Evolutionary conservation across 1,139 yeast genomes (phyloP), one percentile per base, ranked within the genome.

Genomic region (Geotrichum macrosporum): DNA sequence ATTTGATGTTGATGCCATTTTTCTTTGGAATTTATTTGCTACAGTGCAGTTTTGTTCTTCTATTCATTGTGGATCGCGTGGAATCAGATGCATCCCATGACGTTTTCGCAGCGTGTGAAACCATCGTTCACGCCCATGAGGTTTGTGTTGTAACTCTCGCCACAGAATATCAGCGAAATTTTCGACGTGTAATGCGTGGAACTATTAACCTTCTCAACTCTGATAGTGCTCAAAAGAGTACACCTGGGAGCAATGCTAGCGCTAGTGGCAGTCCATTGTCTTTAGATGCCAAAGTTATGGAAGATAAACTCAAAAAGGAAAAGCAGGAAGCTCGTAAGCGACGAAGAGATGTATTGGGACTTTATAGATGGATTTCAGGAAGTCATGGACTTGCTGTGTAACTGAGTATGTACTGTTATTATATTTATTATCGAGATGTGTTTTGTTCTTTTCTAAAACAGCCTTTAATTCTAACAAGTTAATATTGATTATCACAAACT

Each of bases 101-200:
- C 26, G 62, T 64, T 16, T 55, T 60, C n/a, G 60, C 57, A 20
- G 66, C 66, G 2, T 60, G 66, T 43, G 66, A 63, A 49, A 55
- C 60, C 3, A 55, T 63, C 29, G 64, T 63, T 2, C 58, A 64
- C 13, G 67, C 67, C 9, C 67, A 63, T 41, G 67, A 63, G 42
- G 66, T 61, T 21, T 61, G 66, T 36, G 60, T 62, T 35, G 65
- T 59, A 10, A 63, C 67, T 4, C 53, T 63, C 15, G 61, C 59
- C 43, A 63, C 67, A 1, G 64, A 62, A 45, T 63, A 63, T 40
- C 67, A 63, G 51, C 56, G 66, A 18, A 62, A 61, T 37, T 63
- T 62, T 48, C 42, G 67, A 22, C 51, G 58, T 8, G 58, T 63
- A 16, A 58, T 63, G 60, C 53, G 66, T 4, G 58, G 63, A 26